A percentile compares a stretch with the other conserved stretches of the same genome.
phyloP scores from a whole-genome alignment of 2,329 filamentous ascomycete genomes.

The Diaporthe citriasiana region DNA sequence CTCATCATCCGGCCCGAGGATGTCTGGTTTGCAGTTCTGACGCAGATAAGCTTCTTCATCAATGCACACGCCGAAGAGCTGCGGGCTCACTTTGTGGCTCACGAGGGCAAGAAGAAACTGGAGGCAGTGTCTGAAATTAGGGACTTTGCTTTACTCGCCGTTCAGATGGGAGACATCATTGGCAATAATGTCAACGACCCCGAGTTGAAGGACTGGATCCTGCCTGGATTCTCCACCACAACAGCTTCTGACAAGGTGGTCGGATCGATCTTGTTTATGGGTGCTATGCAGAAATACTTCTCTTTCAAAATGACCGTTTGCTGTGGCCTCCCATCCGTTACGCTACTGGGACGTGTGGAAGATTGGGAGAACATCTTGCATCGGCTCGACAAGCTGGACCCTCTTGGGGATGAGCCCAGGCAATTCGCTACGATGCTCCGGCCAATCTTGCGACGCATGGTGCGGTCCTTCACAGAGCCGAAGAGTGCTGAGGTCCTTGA shows the following conservation, averaged over 20 bases:
- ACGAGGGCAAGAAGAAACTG: constrained; percentile 53
- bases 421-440: constrained; percentile 53
- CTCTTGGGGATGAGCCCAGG: constrained; percentile 54
- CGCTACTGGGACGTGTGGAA: constrained; percentile 57
- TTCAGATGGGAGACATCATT: constrained; percentile 53
- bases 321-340: constrained; percentile 64
- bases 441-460: constrained; percentile 56
- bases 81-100: constrained; percentile 56
- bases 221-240: constrained; percentile 61
- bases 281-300: constrained; percentile 59
- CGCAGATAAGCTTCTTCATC: constrained; percentile 60
- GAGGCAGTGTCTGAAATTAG: constrained; percentile 42
- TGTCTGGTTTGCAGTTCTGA: constrained; percentile 63
- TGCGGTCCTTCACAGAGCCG: constrained; percentile 54
- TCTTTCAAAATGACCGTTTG: constrained; percentile 47
- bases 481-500: constrained; percentile 45
- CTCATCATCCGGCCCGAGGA: constrained; percentile 63
- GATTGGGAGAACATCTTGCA: constrained; percentile 56
- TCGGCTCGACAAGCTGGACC: constrained; percentile 54
- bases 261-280: constrained; percentile 60
- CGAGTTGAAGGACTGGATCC: constrained; percentile 56
- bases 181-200: constrained; percentile 55
- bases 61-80: constrained; percentile 60
- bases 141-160: constrained; percentile 52
- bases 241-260: constrained; percentile 56